Base-by-base conservation (phyloP, 805 yeast species). In the Candida stauntonica region DNA sequence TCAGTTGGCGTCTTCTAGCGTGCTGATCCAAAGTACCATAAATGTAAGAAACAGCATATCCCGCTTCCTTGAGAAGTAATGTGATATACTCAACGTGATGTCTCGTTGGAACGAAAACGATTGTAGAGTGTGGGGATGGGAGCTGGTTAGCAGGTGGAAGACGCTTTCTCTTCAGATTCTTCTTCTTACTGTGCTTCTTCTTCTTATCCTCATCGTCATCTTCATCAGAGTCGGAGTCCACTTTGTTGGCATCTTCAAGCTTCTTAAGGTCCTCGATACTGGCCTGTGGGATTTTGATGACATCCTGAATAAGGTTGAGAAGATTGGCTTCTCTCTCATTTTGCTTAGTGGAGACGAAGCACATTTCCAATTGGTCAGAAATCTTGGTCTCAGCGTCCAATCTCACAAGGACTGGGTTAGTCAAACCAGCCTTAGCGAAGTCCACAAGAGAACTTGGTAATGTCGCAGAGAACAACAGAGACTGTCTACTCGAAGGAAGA, bases 11-110 rank as follows among this genome's bases (percentile, higher is more conserved):
- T 44, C 81, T 81, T 72, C 99, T 81, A 1, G 99, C 99, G 51
- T 79, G 81, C 58, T 93, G 99, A 63, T 93, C 98, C 45, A 93
- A 70, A 1, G 97, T 75, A 61, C 99, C 98, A 58, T 93, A 93
- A 46, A 91, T 86, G 54, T 81, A 88, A 2, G 99, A 83, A 1
- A 78, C 84, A 6, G 93, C 80, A 60, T 84, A 93, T 2, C 97
- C 97, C 26, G 85, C 79, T 21, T 77, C 78, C 52, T 73, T 77
- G 42, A 93, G 66, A 42, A 93, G 58, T 3, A 68, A 68, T 4
- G 91, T 70, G 35, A 93, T 71, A 58, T 87, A 94, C 63, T 93
- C 99, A 17, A 93, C 99, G 63, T 93, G 99, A 64, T 93, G 99
- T 64, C 88, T 84, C 0, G 99, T 93, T 33, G 98, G 99, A 7